phyloP scores from a whole-genome alignment of 805 yeast genomes.

The Cyberlindnera xishuangbannaensis region DNA sequence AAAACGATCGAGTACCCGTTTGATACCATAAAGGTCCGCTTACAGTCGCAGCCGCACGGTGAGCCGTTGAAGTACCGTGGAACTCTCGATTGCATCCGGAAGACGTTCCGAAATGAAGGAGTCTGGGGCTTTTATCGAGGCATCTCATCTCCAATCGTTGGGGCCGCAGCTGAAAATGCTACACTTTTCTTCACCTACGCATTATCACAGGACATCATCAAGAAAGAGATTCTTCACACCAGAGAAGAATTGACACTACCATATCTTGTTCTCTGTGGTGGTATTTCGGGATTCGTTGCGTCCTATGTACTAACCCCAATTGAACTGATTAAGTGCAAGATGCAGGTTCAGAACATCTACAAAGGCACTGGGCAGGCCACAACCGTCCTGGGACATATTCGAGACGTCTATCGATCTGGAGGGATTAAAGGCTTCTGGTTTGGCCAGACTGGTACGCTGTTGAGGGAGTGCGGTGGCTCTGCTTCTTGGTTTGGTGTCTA shows the following conservation, averaged over 20 bases:
- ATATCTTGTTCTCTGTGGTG: conserved; percentile 63
- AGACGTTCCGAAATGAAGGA: conserved; percentile 68
- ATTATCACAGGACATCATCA: conserved; percentile 35
- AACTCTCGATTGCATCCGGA: conserved; percentile 58
- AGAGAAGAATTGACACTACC: conserved; percentile 30
- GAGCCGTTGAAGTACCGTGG: conserved; percentile 43
- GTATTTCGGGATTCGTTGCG: conserved; percentile 74
- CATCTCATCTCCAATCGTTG: conserved; percentile 72
- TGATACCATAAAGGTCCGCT: conserved; percentile 85
- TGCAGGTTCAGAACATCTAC: conserved; percentile 59
- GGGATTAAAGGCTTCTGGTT: conserved; percentile 80
- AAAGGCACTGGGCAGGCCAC: conserved; percentile 21
- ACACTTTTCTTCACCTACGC: conserved; percentile 67
- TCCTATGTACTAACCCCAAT: conserved; percentile 85
- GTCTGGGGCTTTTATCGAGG: conserved; percentile 76
- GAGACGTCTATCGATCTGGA: conserved; percentile 36
- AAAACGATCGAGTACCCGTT: conserved; percentile 87
- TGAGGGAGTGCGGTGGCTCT: conserved; percentile 85
- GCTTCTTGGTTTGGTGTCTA: conserved; percentile 94
- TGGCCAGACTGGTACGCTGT: conserved; percentile 76
- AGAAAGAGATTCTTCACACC: conserved; percentile 16
- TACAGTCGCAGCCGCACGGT: conserved; percentile 66
- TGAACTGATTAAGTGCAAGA: conserved; percentile 82
- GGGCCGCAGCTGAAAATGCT: conserved; percentile 89
- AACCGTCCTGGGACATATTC: conserved; percentile 34